phyloP scores from a whole-genome alignment of 2,329 filamentous ascomycete species.

The Atkinsonella hypoxylon region DNA sequence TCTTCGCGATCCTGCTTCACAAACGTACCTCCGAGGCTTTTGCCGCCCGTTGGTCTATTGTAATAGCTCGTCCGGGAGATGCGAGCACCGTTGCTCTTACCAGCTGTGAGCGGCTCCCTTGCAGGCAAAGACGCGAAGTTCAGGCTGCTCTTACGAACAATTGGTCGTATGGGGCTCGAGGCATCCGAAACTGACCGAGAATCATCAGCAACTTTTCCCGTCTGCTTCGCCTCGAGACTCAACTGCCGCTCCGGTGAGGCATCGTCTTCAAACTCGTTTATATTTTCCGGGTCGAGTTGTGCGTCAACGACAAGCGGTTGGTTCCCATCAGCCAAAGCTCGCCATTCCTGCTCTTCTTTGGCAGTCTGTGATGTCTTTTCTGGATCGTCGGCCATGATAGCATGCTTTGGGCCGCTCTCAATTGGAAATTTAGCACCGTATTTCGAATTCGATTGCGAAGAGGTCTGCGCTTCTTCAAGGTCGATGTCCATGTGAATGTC shows the following conservation, averaged over 20 bases:
- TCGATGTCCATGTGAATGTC: constrained; percentile 14
- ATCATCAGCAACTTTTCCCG: constrained; percentile 25
- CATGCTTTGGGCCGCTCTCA: constrained; percentile 14
- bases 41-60: constrained; percentile 59
- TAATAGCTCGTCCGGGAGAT: constrained; percentile 65
- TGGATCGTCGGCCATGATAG: constrained; percentile 18
- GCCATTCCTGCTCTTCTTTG: constrained; percentile 30
- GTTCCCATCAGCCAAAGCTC: constrained; percentile 8
- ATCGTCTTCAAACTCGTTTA: constrained; percentile 3
- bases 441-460: constrained; percentile 11
- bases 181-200: constrained; percentile 52
- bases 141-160: constrained; percentile 85
- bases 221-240: constrained; percentile 4
- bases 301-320: neutral
- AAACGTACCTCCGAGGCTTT: constrained; percentile 46
- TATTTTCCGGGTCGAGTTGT: neutral
- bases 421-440: constrained; percentile 7
- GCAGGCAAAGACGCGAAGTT: constrained; percentile 90
- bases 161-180: constrained; percentile 63
- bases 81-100: constrained; percentile 69
- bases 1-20: constrained; percentile 31
- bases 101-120: constrained; percentile 71
- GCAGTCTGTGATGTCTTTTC: constrained; percentile 30
- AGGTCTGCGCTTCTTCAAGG: constrained; percentile 10
- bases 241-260: constrained; percentile 5